These are phyloP conservation scores for Wickerhamiella shivajii DNA, from an alignment of 805 yeast genomes.

Conservation along the genomic window DNA sequence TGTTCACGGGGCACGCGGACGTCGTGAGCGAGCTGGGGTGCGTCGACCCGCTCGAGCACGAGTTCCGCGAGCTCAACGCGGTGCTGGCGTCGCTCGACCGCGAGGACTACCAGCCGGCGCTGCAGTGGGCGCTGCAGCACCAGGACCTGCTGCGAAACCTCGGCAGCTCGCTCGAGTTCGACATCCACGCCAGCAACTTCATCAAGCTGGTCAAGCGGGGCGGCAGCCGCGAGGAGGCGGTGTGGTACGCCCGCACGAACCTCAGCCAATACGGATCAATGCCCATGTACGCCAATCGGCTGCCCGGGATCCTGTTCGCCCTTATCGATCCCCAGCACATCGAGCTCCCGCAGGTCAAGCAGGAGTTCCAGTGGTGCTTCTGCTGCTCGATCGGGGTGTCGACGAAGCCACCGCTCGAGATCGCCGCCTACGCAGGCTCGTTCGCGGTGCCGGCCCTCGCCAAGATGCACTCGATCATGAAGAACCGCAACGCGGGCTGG, in stretches of 20 bases:
- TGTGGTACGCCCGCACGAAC: neutral
- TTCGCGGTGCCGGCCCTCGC: slow-evolving; percentile 39
- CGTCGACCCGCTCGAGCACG: slow-evolving; percentile 16
- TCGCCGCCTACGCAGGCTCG: slow-evolving; percentile 37
- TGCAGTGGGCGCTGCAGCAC: slow-evolving; percentile 31
- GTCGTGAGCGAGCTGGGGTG: slow-evolving; percentile 23
- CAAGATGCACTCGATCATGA: slow-evolving; percentile 33
- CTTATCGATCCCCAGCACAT: slow-evolving; percentile 33
- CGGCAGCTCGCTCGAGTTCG: slow-evolving; percentile 34
- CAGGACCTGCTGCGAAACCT: slow-evolving; percentile 20
- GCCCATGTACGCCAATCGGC: slow-evolving; percentile 27
- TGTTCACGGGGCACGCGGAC: slow-evolving; percentile 33
- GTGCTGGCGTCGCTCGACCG: slow-evolving; percentile 28
- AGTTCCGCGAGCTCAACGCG: slow-evolving; percentile 31
- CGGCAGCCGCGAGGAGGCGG: slow-evolving; percentile 1
- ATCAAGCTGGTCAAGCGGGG: slow-evolving; percentile 14
- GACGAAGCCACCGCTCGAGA: slow-evolving; percentile 38
- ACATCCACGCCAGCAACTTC: slow-evolving; percentile 32
- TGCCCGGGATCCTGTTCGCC: slow-evolving; percentile 29
- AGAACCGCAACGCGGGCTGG: slow-evolving; percentile 34
- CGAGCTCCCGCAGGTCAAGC: slow-evolving; percentile 25
- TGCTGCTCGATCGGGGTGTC: slow-evolving; percentile 36
- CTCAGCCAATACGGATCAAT: slow-evolving; percentile 27
- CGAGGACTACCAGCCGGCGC: slow-evolving; percentile 32
- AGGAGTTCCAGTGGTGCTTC: slow-evolving; percentile 34